Conservation (phyloP, 1,139 yeast genomes). For the Hansenula lynferdii region DNA sequence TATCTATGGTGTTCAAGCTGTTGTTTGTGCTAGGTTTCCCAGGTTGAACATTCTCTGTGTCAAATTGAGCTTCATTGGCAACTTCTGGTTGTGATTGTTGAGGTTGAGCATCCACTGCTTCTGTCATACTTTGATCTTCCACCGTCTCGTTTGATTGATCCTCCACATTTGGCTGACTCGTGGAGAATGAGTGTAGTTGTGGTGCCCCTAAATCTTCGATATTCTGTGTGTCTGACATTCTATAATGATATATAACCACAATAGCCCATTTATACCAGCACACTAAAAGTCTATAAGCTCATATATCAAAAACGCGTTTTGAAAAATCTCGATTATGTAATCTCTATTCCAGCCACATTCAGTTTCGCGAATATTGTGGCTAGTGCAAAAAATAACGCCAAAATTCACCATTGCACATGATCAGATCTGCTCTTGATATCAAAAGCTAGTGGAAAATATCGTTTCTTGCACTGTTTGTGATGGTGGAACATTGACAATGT, state of each 20-base stretch:
- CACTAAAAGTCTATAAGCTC: background rate
- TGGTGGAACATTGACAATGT: background rate
- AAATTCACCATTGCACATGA: constrained; percentile 1
- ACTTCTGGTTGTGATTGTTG: constrained; percentile 1
- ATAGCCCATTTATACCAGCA: too few relatives aligned
- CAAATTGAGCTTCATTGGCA: too few relatives aligned
- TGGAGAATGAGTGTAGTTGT: constrained; percentile 6
- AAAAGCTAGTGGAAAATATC: too few relatives aligned
- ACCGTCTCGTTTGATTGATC: constrained; percentile 1
- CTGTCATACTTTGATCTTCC: background rate
- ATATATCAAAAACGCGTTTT: constrained; percentile 1
- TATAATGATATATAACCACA: background rate
- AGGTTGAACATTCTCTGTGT: too few relatives aligned
- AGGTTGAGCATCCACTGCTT: background rate
- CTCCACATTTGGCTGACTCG: background rate
- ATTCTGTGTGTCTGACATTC: background rate
- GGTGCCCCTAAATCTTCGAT: background rate
- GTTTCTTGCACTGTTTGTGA: background rate
- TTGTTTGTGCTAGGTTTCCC: constrained; percentile 1
- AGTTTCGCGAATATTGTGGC: background rate
- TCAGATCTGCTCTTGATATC: background rate
- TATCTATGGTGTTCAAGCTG: constrained; percentile 1
- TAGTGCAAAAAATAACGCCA: background rate
- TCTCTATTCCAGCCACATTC: too few relatives aligned
- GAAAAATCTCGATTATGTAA: background rate